Base-by-base conservation (phyloP, 2,329 filamentous ascomycete genomes). In the Alternaria rosae region DNA sequence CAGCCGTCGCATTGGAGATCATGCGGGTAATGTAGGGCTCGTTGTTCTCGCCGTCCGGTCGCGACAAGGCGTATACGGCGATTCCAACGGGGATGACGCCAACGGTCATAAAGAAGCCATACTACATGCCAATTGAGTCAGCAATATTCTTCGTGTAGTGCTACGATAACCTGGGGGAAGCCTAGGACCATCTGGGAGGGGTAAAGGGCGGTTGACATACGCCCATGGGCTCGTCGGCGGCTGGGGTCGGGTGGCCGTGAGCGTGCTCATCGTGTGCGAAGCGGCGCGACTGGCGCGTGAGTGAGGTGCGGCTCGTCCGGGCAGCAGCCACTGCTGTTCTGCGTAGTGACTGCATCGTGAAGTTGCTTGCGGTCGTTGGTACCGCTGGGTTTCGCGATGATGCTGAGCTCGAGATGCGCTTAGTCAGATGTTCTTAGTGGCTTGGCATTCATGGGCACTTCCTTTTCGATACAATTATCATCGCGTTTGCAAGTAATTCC, bases 1-100 rank as follows among this genome's bases (percentile, higher is more conserved):
- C 79, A 43, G 83, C 78, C 35, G 83, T 82, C 76, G 86, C 89
- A 68, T 83, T 83, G 67, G 84, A 79, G 72, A 91, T 87, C 71
- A 87, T 61, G 56, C 82, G 76, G 30, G 84, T 83, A 61, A 86
- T 73, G 64, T 78, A 78, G 5, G 81, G 76, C 53, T 78, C 72
- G 43, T 78, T 78, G 71, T 82, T 77, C 51, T 75, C 73, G 52
- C 70, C 72, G 71, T 75, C 76, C 48, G 73, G 73, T 55, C 79
- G 76, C 47, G 84, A 82, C 57, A 83, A 66, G 43, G 78, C 74
- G 73, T 85, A 86, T 28, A 86, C 58, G 54, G 78, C 81, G 59
- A 81, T 70, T 47, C 76, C 78, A 35, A 79, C 60, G 10, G 85
- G 85, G 52, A 87, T 77, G 11, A 77, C 68, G 44, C 78, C 80